Percentiles rank a stretch among this genome's conserved stretches.
These are phyloP conservation scores for Saccharomyces kudriavzevii DNA, from an alignment of 805 yeast species.

Conservation along the genomic window DNA sequence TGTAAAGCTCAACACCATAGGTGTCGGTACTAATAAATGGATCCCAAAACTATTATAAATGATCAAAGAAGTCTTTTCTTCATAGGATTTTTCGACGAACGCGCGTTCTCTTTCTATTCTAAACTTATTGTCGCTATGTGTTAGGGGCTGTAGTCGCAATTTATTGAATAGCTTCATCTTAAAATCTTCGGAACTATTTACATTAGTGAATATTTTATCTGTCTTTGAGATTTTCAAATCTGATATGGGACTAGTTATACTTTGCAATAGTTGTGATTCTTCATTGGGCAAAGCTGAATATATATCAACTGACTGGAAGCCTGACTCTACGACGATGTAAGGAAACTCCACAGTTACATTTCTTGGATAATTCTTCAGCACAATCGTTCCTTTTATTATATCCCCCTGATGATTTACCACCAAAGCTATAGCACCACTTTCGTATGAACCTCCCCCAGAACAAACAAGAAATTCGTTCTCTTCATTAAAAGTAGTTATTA, in stretches of 20 bases:
- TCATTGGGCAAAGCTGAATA: background rate
- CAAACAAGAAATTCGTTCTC: slow-evolving; percentile 19
- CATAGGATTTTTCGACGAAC: slow-evolving; percentile 13
- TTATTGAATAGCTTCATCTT: slow-evolving; percentile 16
- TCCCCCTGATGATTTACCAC: slow-evolving; percentile 26
- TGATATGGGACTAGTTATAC: slow-evolving; percentile 1
- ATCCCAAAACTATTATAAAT: slow-evolving; percentile 16
- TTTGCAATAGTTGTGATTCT: slow-evolving; percentile 9
- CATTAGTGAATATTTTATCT: slow-evolving; percentile 9
- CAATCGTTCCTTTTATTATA: slow-evolving; percentile 25
- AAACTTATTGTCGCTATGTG: slow-evolving; percentile 12
- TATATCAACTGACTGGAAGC: slow-evolving; percentile 1
- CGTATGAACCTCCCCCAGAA: slow-evolving; percentile 23
- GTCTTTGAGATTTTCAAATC: slow-evolving; percentile 9
- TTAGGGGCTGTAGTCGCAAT: slow-evolving; percentile 18
- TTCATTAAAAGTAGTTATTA: slow-evolving; percentile 14
- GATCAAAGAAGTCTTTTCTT: slow-evolving; percentile 13
- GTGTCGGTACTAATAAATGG: slow-evolving; percentile 11
- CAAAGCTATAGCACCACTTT: slow-evolving; percentile 26
- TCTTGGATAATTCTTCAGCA: slow-evolving; percentile 22
- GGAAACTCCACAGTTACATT: slow-evolving; percentile 19
- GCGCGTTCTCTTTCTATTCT: slow-evolving; percentile 21
- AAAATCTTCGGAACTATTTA: slow-evolving; percentile 3
- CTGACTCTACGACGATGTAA: slow-evolving; percentile 17
- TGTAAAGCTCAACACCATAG: slow-evolving; percentile 17